Evolutionary conservation across 2,329 filamentous ascomycete species (phyloP), one percentile per base, ranked within the genome.

Genomic region (Colletotrichum paranaense): DNA sequence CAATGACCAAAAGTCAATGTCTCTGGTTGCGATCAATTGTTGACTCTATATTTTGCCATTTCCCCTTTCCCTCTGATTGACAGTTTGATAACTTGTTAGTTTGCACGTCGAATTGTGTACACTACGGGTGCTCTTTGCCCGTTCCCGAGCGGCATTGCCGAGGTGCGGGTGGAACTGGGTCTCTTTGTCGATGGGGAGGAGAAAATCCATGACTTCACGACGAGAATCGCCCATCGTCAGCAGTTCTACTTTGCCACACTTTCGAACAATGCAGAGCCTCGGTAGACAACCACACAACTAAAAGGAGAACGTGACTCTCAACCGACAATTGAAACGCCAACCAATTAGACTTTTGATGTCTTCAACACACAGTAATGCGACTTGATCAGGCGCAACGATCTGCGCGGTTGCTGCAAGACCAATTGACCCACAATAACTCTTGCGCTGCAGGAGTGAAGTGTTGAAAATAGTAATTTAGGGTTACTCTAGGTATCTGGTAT

Each of bases 201-300:
- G 28, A n/a, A 22, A 73, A 55, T 73, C 70, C 67, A 73, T 73
- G 60, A 73, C 70, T 70, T 70, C 67, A 70, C 38, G 46, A 66
- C 67, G 30, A 62, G 3, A 70, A 64, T 19, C 49, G 26, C 53
- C 26, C 19, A 62, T 73, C 60, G 60, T 26, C 53, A 16, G 59
- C 28, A n/a, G 56, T 35, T 22, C 19, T 49, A 55, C 28, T 58
- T 57, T 46, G 28, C 38, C 24, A 38, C 32, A 30, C 32, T 26
- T 49, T 42, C 22, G 28, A 26, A n/a, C 28, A 49, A 32, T 28
- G 32, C 22, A 32, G 24, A 52, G 8, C 57, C 49, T 57, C 38
- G 28, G 32, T 24, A 28, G 28, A 7, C 30, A 24, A 22, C 28
- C n/a, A 7, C 32, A 24, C 49, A 38, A 56, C 7, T 30, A 26